Base-by-base conservation (phyloP, 2,329 filamentous ascomycete species). In the Lojkania enalia region DNA sequence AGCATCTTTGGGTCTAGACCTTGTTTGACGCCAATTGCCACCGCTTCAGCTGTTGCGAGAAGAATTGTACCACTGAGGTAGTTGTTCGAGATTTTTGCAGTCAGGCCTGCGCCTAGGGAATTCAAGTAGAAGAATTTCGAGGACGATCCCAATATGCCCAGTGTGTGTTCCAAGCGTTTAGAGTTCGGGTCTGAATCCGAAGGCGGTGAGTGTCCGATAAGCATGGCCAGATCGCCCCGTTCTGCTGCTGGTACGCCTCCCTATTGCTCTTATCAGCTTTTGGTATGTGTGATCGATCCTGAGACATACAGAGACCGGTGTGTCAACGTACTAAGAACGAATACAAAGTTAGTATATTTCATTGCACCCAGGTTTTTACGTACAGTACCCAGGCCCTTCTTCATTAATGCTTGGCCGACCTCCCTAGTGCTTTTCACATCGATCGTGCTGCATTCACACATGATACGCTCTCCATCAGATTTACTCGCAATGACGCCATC, bases 61-160 rank as follows among this genome's bases (percentile, higher is more conserved):
- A 66, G 52, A 11, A 65, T 60, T 1, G 63, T 64, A 21, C 64
- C 58, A 2, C 48, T 52, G 16, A 65, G 60, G 39, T 67, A 67
- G 38, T 67, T 66, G 40, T 66, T 67, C n/a, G 56, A 49, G 15
- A 67, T 63, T 39, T 67, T 67, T 0, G 64, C 64, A 2, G 58
- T 63, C 2, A 67, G 52, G 11, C 63, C 64, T 0, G 61, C 55
- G 6, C 64, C 64, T 4, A 67, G 55, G 4, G 30, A 39, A 18
- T 57, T 39, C 3, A 66, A 53, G 37, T 65, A 66, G 49, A 66
- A 65, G 39, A 60, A 58, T 27, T 64, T 66, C 3, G 44, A 39
- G 1, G 62, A 51, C 0, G 57, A 52, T 15, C 63, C 64, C 5
- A 66, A 46, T 52, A 63, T 56, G 1, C 35, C 32, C 2, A 64